Base-by-base conservation (phyloP, 2,329 filamentous ascomycete genomes). In the Pestalotiopsis sp. region DNA sequence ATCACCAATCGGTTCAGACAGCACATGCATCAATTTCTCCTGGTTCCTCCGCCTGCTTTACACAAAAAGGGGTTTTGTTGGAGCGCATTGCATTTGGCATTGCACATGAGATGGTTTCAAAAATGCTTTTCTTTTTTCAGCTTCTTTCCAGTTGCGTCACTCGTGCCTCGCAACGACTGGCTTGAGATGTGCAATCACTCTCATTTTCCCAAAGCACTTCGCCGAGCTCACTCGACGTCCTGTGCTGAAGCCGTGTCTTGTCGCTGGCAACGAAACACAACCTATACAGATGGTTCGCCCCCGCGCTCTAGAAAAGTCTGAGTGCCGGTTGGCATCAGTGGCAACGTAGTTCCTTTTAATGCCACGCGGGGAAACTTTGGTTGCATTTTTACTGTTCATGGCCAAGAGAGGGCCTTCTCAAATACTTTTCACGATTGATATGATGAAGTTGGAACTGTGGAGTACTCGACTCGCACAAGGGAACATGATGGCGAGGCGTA, bases 391-490 rank as follows among this genome's bases (percentile, higher is more conserved):
- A 14, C 41, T 52, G 62, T 63, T 63, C 62, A 49, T 39, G 38
- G 49, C 62, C 38, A 25, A 64, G 38, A 49, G 38, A 23, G 11
- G 62, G 39, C 23, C 60, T 49, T 36, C 12, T 52, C n/a, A 12
- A 64, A 11, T 64, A 25, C 17, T 64, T 64, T 55, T 64, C 49
- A 64, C 45, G 62, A 64, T 23, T 31, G 62, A 36, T 36, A 64
- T 64, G 61, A 64, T 62, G 59, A 36, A 20, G 36, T 41, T 41
- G 23, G 59, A 23, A 17, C 27, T 59, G 25, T 20, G 17, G 27
- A n/a, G 23, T 36, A 59, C 31, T 27, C 12, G 57, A 27, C 23
- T 59, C 23, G 57, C 23, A 36, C 20, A 36, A 27, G 27, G 27
- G 57, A 36, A 59, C 27, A 36, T 13, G 23, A 59, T 36, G 13